Conservation (phyloP, 2,329 filamentous ascomycete genomes). For the Nannizziopsis barbatae region DNA sequence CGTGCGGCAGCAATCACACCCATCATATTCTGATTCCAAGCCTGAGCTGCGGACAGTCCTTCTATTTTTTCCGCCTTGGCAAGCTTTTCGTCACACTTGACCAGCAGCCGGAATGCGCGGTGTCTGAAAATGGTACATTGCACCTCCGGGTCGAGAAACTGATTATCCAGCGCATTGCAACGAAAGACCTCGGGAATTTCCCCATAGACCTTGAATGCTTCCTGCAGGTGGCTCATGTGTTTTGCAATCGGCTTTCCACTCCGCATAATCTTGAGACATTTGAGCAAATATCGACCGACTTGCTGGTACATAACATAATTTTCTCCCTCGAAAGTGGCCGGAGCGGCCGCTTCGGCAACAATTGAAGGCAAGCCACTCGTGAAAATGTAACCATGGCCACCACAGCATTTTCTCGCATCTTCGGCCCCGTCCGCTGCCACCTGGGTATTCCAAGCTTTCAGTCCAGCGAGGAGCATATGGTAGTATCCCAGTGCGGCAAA, state of each 20-base stretch:
- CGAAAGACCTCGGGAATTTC: neutral
- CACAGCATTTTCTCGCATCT: constrained; percentile 29
- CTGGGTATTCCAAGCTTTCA: constrained; percentile 23
- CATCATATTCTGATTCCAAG: constrained; percentile 24
- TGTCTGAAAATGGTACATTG: constrained; percentile 21
- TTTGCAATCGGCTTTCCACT: constrained; percentile 8
- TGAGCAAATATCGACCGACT: constrained; percentile 23
- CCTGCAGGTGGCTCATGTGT: neutral
- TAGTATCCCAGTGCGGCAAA: constrained; percentile 15
- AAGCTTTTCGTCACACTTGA: constrained; percentile 7
- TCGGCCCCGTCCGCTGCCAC: constrained; percentile 24
- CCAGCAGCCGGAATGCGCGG: constrained; percentile 17
- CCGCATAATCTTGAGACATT: constrained; percentile 9
- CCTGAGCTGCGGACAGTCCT: constrained; percentile 13
- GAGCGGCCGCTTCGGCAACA: constrained; percentile 20
- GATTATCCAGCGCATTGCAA: constrained; percentile 13
- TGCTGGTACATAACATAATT: constrained; percentile 35
- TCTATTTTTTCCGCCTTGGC: constrained; percentile 9
- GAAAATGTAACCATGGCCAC: constrained; percentile 30
- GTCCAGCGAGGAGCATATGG: constrained; percentile 22
- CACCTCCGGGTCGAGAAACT: constrained; percentile 17
- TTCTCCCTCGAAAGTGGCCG: constrained; percentile 31
- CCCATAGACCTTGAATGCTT: neutral
- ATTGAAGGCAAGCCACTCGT: constrained; percentile 27
- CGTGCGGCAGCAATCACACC: constrained; percentile 19